These are phyloP conservation scores for Aquanectria penicillioides DNA, from an alignment of 2,329 filamentous ascomycete species.

Conservation along the genomic window DNA sequence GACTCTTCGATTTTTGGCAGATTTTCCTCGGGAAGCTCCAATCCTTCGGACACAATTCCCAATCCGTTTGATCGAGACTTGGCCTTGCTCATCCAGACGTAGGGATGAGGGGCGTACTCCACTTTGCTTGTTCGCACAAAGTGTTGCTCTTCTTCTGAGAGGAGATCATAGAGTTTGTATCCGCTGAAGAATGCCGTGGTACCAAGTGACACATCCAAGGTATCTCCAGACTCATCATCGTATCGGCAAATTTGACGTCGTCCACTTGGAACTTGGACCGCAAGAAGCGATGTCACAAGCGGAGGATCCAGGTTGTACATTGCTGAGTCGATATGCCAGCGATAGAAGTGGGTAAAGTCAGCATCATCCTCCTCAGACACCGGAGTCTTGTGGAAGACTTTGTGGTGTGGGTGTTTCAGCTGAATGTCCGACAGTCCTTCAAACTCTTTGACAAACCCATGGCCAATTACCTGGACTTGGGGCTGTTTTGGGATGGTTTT, in stretches of 20 bases:
- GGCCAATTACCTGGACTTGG: constrained; percentile 10
- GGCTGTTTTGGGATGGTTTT: constrained; percentile 7
- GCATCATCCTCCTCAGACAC: constrained; percentile 1
- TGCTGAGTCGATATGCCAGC: constrained; percentile 15
- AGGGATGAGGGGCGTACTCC: constrained; percentile 6
- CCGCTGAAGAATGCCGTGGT: constrained; percentile 13
- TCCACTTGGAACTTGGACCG: constrained; percentile 1
- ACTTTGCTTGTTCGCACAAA: constrained; percentile 1
- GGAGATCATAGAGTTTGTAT: constrained; percentile 6
- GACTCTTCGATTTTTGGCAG: neutral
- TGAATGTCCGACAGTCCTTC: neutral
- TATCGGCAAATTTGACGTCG: constrained; percentile 12
- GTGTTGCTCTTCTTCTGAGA: neutral
- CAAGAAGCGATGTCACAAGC: constrained; percentile 2
- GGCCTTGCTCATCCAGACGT: constrained; percentile 15
- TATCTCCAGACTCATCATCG: constrained; percentile 1
- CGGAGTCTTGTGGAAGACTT: neutral
- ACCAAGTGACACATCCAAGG: neutral
- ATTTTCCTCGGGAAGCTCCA: neutral
- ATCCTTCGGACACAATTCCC: neutral
- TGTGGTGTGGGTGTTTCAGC: constrained; percentile 10
- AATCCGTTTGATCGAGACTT: constrained; percentile 9
- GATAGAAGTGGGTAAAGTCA: constrained; percentile 9
- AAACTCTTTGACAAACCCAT: constrained; percentile 2
- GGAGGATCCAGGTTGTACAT: constrained; percentile 15